A percentile compares a stretch with the other conserved stretches of the same genome.
phyloP scores from a whole-genome alignment of 805 yeast species.

The Limtongia smithiae region DNA sequence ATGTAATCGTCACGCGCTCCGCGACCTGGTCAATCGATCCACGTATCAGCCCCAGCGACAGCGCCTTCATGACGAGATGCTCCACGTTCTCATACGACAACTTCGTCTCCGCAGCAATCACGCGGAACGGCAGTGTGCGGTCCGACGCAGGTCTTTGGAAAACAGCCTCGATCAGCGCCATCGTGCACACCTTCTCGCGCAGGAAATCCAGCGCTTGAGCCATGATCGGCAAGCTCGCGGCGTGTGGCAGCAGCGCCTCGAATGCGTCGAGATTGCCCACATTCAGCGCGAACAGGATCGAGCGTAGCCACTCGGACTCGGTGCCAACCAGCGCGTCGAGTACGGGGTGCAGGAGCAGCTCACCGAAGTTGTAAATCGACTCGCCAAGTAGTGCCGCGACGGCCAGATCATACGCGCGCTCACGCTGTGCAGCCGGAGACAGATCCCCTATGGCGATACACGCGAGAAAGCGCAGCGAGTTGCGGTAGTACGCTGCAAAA shows the following conservation, averaged over 20 bases:
- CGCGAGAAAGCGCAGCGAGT: constrained; percentile 76
- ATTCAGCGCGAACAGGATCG: constrained; percentile 66
- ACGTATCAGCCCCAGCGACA: constrained; percentile 73
- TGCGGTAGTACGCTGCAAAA: constrained; percentile 76
- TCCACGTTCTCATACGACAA: constrained; percentile 72
- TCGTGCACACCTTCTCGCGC: constrained; percentile 85
- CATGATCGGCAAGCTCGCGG: constrained; percentile 53
- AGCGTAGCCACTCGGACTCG: constrained; percentile 64
- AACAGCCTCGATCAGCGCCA: constrained; percentile 84
- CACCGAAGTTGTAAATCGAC: constrained; percentile 92
- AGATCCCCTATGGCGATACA: constrained; percentile 49
- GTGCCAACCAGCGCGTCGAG: constrained; percentile 51
- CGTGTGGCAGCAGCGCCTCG: constrained; percentile 45
- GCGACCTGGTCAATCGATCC: constrained; percentile 91
- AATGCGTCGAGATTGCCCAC: constrained; percentile 71
- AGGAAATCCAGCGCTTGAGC: constrained; percentile 60
- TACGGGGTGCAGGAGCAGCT: constrained; percentile 84
- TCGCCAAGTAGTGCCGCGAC: constrained; percentile 88
- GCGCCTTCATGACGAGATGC: constrained; percentile 84
- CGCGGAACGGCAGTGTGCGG: constrained; percentile 67
- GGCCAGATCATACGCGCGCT: constrained; percentile 69
- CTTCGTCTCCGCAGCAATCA: constrained; percentile 69
- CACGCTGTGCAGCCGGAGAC: constrained; percentile 42
- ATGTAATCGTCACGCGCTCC: constrained; percentile 71
- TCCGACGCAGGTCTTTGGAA: constrained; percentile 71